Percentiles rank a stretch among this genome's conserved stretches.
phyloP scores from a whole-genome alignment of 352 stramenopile genomes.

The Pythium dissimile region DNA sequence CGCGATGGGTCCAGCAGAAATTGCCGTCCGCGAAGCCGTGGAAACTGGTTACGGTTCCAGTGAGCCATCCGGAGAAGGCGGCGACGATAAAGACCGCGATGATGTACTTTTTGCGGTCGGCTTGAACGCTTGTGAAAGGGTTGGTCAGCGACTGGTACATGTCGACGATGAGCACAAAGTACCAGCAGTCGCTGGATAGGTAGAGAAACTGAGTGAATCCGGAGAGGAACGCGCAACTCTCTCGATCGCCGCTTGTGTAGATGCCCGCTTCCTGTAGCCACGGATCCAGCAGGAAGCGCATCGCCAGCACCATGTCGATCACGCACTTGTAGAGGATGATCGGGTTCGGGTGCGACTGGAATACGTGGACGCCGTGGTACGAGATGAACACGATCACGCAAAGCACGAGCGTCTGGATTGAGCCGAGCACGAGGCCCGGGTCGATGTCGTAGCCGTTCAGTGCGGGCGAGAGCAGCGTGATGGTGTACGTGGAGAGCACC shows the following conservation, averaged over 20 bases:
- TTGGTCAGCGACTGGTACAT: slow-evolving; percentile 77
- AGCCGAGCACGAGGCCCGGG: slow-evolving; percentile 68
- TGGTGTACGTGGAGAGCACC: slow-evolving; percentile 34
- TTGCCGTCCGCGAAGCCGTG: slow-evolving; percentile 67
- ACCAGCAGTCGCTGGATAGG: slow-evolving; percentile 77
- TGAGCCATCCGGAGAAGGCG: slow-evolving; percentile 32
- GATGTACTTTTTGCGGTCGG: slow-evolving; percentile 60
- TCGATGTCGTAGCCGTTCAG: slow-evolving; percentile 89
- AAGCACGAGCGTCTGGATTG: slow-evolving; percentile 66
- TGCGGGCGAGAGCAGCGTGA: slow-evolving; percentile 29
- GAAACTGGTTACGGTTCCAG: slow-evolving; percentile 22
- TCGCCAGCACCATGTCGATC: slow-evolving; percentile 62
- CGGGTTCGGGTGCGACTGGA: slow-evolving; percentile 75
- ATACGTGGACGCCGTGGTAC: slow-evolving; percentile 74
- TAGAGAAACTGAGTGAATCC: slow-evolving; percentile 77
- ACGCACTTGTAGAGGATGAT: slow-evolving; percentile 85
- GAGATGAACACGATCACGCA: slow-evolving; percentile 73
- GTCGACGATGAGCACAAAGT: slow-evolving; percentile 77
- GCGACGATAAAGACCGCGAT: slow-evolving; percentile 48
- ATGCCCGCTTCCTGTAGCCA: slow-evolving; percentile 48
- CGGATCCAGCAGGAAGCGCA: slow-evolving; percentile 73
- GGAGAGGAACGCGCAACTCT: slow-evolving; percentile 57
- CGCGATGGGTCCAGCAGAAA: slow-evolving; percentile 78
- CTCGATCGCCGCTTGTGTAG: slow-evolving; percentile 27
- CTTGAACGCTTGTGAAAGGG: slow-evolving; percentile 80